These are phyloP conservation scores for Blastomyces gilchristii DNA, from an alignment of 2,329 filamentous ascomycete species.

Conservation along the genomic window DNA sequence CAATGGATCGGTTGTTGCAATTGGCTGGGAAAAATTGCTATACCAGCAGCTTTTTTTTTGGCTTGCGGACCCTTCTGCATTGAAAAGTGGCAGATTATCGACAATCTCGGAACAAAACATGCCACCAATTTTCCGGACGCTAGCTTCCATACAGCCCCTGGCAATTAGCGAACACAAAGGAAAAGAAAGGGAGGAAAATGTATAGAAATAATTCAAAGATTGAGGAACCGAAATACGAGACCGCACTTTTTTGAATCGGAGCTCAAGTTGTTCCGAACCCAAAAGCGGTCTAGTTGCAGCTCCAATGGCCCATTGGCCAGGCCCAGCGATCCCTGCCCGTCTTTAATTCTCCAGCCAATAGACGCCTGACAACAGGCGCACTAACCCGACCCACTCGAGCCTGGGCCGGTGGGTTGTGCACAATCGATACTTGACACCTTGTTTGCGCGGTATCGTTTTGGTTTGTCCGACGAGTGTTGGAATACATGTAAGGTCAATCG, in stretches of 20 bases:
- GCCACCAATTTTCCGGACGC: not conserved
- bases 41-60: too few relatives aligned
- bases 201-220: too few relatives aligned
- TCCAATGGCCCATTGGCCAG: not conserved
- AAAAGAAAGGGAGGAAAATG: too few relatives aligned
- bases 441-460: too few relatives aligned
- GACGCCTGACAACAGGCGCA: not conserved
- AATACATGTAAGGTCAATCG: too few relatives aligned
- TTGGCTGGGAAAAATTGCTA: not conserved
- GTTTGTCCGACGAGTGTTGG: too few relatives aligned
- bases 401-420: too few relatives aligned
- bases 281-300: not conserved
- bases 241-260: not conserved
- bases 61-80: not conserved
- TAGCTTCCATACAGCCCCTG: too few relatives aligned
- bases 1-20: not conserved
- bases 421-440: too few relatives aligned
- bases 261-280: not conserved
- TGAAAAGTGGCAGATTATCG: too few relatives aligned
- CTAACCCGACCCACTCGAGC: not conserved
- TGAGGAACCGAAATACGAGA: not conserved
- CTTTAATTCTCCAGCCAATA: slow-evolving; percentile 11
- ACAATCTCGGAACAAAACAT: not conserved
- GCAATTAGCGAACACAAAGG: too few relatives aligned
- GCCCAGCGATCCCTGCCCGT: slow-evolving; percentile 8